Evolutionary conservation across 805 yeast genomes (phyloP).

Genomic region (Millerozyma acaciae): DNA sequence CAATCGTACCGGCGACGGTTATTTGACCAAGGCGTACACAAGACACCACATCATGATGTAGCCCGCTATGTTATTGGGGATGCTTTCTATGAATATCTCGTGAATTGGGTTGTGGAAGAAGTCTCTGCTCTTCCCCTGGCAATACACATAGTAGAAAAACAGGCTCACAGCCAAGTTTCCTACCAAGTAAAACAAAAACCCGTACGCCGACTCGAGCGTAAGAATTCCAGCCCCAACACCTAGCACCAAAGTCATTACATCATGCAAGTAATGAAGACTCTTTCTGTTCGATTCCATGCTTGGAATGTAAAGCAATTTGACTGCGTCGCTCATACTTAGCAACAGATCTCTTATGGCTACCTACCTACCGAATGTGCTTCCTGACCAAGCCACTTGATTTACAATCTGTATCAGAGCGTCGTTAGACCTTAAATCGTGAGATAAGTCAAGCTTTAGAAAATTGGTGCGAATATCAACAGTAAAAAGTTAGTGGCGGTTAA

Average conservation of each 20-base stretch:
- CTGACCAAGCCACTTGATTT: no score
- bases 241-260: slow-evolving; percentile 32
- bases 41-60: slow-evolving; percentile 48
- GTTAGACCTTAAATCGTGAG: no score
- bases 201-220: slow-evolving; percentile 33
- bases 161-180: slow-evolving; percentile 31
- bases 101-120: slow-evolving; percentile 28
- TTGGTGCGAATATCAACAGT: neutral
- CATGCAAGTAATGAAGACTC: slow-evolving; percentile 31
- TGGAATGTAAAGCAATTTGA: slow-evolving; percentile 24
- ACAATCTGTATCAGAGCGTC: no score
- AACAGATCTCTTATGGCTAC: no score
- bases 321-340: no score
- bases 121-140: slow-evolving; percentile 23
- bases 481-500: slow-evolving; percentile 6
- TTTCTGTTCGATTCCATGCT: slow-evolving; percentile 26
- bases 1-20: neutral
- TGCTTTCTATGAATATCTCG: slow-evolving; percentile 31
- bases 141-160: slow-evolving; percentile 27
- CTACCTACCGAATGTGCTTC: no score
- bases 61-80: slow-evolving; percentile 33
- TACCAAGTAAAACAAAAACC: slow-evolving; percentile 31
- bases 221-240: slow-evolving; percentile 41
- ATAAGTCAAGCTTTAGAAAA: no score
- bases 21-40: slow-evolving; percentile 39